A percentile compares a stretch with the other conserved stretches of the same genome.
phyloP scores from a whole-genome alignment of 106 monocot genomes.

The Acorus gramineus region DNA sequence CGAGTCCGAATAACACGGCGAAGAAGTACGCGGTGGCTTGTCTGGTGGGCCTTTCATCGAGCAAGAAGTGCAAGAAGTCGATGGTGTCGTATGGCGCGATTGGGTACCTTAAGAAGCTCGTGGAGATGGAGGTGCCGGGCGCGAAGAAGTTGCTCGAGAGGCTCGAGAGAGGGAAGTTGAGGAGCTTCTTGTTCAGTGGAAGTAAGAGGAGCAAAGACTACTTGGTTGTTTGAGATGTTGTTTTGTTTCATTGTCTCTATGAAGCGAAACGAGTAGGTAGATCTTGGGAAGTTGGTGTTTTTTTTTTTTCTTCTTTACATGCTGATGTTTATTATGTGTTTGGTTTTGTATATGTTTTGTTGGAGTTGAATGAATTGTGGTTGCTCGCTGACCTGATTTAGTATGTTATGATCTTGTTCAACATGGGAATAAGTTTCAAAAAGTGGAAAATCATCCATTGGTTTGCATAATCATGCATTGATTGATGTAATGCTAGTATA shows the following conservation, averaged over 20 bases:
- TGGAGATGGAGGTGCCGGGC: conserved; percentile 66
- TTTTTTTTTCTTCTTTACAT: too few species aligned
- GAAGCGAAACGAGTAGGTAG: conserved; percentile 5
- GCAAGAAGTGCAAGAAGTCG: background rate
- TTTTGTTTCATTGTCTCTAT: conserved; percentile 22
- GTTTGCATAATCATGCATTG: too few species aligned
- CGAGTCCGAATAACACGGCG: conserved; percentile 42
- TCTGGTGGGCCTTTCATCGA: background rate
- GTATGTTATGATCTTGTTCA: too few species aligned
- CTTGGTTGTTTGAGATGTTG: background rate
- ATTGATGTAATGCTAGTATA: too few species aligned
- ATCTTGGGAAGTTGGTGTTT: too few species aligned
- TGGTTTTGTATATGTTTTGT: too few species aligned
- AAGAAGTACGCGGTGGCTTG: conserved; percentile 74
- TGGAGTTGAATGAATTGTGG: too few species aligned
- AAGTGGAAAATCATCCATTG: too few species aligned
- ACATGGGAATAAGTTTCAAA: too few species aligned
- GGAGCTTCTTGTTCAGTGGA: conserved; percentile 39
- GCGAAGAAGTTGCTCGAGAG: conserved; percentile 66
- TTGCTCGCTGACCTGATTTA: too few species aligned
- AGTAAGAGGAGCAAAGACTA: conserved; percentile 12
- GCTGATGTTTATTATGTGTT: too few species aligned
- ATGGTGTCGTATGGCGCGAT: conserved; percentile 73
- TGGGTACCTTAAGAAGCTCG: conserved; percentile 84
- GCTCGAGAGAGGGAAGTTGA: conserved; percentile 49